A percentile compares a stretch with the other conserved stretches of the same genome.
These are phyloP conservation scores for Rhodotorula glutinis DNA, from an alignment of 1,284 basidiomycete species.

Conservation along the genomic window DNA sequence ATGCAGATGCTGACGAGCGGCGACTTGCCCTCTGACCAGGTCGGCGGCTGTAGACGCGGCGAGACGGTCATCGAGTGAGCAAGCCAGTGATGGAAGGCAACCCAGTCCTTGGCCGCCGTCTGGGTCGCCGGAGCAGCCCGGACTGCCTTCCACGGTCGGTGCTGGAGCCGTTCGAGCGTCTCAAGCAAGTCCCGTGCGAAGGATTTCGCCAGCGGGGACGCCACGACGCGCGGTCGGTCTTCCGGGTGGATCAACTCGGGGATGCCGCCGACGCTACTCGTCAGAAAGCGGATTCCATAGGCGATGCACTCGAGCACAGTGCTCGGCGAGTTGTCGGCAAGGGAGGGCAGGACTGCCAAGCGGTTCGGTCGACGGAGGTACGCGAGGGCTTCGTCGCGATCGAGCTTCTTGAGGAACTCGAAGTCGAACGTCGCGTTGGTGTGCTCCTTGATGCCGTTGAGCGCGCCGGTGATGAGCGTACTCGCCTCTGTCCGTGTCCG, in stretches of 20 bases:
- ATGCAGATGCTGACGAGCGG: slow-evolving; percentile 33
- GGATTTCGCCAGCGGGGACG: slow-evolving; percentile 14
- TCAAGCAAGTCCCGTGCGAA: slow-evolving; percentile 12
- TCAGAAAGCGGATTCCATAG: slow-evolving; percentile 31
- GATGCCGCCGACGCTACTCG: slow-evolving; percentile 31
- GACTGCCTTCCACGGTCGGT: not conserved
- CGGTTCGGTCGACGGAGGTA: slow-evolving; percentile 30
- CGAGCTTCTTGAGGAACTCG: slow-evolving; percentile 21
- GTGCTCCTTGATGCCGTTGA: slow-evolving; percentile 27
- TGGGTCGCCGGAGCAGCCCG: slow-evolving; percentile 17
- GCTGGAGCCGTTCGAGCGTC: not conserved
- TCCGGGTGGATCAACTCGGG: slow-evolving; percentile 34
- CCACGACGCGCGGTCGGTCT: slow-evolving; percentile 17
- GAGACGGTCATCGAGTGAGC: not conserved
- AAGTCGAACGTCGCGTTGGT: slow-evolving; percentile 28
- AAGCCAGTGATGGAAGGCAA: slow-evolving; percentile 24
- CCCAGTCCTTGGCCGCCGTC: slow-evolving; percentile 25
- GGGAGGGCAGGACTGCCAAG: slow-evolving; percentile 35
- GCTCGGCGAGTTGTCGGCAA: slow-evolving; percentile 39
- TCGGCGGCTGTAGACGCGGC: not conserved
- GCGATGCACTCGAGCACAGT: slow-evolving; percentile 40
- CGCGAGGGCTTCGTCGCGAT: slow-evolving; percentile 29
- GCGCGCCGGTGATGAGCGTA: slow-evolving; percentile 22
- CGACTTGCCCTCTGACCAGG: not conserved
- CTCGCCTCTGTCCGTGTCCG: slow-evolving; percentile 21